Percentiles rank a stretch among this genome's conserved stretches.
Evolutionary conservation across 331 rosid genomes (phyloP).

Genomic region (Malus hybrid): DNA sequence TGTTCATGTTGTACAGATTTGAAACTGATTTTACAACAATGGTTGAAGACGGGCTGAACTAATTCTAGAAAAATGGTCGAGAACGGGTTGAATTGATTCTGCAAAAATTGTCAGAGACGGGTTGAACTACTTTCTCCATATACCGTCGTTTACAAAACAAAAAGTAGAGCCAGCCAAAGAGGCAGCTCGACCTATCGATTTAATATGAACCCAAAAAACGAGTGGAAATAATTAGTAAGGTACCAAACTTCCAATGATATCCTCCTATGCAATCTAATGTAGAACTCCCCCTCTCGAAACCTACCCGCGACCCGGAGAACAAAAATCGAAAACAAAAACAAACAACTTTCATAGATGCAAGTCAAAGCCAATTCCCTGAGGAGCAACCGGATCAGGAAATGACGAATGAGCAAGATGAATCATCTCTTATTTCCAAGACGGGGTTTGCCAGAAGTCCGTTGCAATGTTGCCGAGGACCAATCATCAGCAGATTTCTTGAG

Average conservation of each 20-base stretch:
- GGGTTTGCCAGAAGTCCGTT: slow-evolving; percentile 19
- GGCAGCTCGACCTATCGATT: not conserved
- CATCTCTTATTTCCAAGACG: slow-evolving; percentile 21
- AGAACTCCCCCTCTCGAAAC: slow-evolving; percentile 3
- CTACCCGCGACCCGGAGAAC: too few species aligned
- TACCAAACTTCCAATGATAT: not conserved
- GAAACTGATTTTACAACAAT: too few species aligned
- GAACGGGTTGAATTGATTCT: too few species aligned
- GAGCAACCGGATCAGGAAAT: not conserved
- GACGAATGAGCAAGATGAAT: not conserved
- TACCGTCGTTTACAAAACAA: not conserved
- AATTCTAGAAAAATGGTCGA: too few species aligned
- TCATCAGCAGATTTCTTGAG: slow-evolving; percentile 19
- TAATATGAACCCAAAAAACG: not conserved
- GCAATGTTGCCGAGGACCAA: slow-evolving; percentile 17
- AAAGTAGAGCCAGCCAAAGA: not conserved
- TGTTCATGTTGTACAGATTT: too few species aligned
- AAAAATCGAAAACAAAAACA: not conserved
- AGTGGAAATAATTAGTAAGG: not conserved
- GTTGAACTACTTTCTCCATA: not conserved
- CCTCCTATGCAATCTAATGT: not conserved
- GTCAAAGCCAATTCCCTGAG: not conserved
- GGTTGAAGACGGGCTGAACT: accelerated
- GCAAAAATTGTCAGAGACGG: too few species aligned
- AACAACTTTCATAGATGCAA: not conserved